Conservation (phyloP, 805 yeast genomes). For the Wickerhamomyces sydowiorum region DNA sequence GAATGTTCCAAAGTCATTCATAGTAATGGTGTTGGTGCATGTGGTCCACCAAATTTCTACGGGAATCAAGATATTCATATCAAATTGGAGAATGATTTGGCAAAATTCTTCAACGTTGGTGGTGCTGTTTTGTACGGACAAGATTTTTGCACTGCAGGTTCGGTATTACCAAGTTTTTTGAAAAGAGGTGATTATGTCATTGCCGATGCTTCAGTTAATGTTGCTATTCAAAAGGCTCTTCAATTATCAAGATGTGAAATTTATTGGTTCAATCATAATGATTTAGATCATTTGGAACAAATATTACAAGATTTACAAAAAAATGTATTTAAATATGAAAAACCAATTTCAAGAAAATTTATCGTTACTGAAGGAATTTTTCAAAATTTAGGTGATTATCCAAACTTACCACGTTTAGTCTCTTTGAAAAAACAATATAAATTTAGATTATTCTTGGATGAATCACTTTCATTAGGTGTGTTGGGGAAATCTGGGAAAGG, state of each 20-base stretch:
- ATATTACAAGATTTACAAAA: conserved; percentile 45
- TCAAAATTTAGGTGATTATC: conserved; percentile 75
- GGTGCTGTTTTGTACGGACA: conserved; percentile 86
- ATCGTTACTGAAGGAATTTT: conserved; percentile 90
- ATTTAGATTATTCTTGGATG: conserved; percentile 84
- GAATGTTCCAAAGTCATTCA: conserved; percentile 55
- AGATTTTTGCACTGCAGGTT: conserved; percentile 79
- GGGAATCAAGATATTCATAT: conserved; percentile 93
- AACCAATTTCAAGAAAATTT: conserved; percentile 82
- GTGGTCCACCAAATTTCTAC: conserved; percentile 97
- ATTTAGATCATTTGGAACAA: conserved; percentile 72
- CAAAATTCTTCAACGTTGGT: conserved; percentile 72
- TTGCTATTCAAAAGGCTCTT: conserved; percentile 84
- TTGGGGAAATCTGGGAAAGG: conserved; percentile 87
- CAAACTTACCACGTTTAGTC: conserved; percentile 60
- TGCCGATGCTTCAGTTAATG: conserved; percentile 72
- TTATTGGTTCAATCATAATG: conserved; percentile 73
- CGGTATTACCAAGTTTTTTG: conserved; percentile 88
- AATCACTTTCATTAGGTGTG: conserved; percentile 79
- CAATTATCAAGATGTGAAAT: conserved; percentile 82
- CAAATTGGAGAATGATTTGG: conserved; percentile 67
- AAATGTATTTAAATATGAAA: conserved; percentile 31
- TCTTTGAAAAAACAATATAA: conserved; percentile 77
- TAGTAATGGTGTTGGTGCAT: conserved; percentile 90
- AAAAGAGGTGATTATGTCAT: conserved; percentile 92